Evolutionary conservation across 176 grass and related monocot genomes (phyloP), one percentile per base, ranked within the genome.

Genomic region (Carex scoparia): DNA sequence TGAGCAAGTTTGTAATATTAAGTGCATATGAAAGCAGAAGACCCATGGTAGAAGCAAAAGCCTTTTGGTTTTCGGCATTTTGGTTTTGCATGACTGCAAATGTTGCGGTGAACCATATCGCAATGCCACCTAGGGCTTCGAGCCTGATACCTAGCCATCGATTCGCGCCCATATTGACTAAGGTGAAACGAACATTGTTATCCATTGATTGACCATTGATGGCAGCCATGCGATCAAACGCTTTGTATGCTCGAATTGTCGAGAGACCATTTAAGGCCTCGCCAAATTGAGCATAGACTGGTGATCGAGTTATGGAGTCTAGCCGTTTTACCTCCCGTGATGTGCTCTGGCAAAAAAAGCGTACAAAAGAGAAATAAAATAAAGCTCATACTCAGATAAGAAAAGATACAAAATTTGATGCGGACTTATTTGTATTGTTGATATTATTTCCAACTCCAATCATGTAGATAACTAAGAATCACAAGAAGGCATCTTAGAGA

Each of bases 11-110:
- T 77, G 96, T 99, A 85, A 99, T 99, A 84, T 99, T 95, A 65
- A 99, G 91, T 32, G 96, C 84, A 72, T 99, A 99, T 62, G 93
- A 91, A 83, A 99, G 93, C 48, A 99, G 91, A 61, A 99, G 88
- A 84, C 96, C 96, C 93, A 99, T 99, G 73, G 93, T 95, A 67
- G 96, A 99, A 30, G 96, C 96, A 89, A 99, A 94, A 28, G 91
- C 91, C 70, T 93, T 89, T 80, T 99, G 96, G 85, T 99, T 89
- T 15, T 95, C 90, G 56, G 96, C 89, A 65, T 89, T 90, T 81
- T 99, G 96, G 82, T 95, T 95, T 94, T 99, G 96, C 93, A 99
- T 89, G 31, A 99, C 96, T 57, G 96, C 96, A 89, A 99, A 95
- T 84, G 93, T 94, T 84, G 96, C 96, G 19, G 90, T 95, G 79